Conservation (phyloP, 805 yeast species). For the Starmerella gropengiesseri region DNA sequence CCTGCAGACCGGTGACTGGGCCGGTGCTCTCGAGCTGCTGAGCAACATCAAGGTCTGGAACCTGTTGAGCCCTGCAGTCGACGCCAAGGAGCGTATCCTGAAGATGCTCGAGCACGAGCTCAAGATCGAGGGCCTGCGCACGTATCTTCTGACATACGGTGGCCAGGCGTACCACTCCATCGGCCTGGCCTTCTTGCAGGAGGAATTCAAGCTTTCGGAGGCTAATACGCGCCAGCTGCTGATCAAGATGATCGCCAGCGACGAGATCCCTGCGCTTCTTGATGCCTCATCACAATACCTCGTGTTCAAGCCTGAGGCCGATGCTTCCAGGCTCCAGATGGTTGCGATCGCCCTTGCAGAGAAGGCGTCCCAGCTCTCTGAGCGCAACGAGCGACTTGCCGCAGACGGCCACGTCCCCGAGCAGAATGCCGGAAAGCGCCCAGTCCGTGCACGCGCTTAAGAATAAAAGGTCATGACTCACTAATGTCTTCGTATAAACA, state of each 20-base stretch:
- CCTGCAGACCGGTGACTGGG: constrained; percentile 85
- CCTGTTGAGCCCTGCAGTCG: constrained; percentile 53
- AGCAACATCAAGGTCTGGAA: constrained; percentile 77
- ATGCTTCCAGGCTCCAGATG: constrained; percentile 74
- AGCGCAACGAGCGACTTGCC: constrained; percentile 74
- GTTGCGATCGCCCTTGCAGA: constrained; percentile 77
- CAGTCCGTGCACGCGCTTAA: constrained; percentile 9
- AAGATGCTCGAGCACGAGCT: constrained; percentile 60
- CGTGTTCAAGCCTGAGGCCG: constrained; percentile 64
- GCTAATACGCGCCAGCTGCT: constrained; percentile 51
- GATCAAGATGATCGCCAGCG: constrained; percentile 62
- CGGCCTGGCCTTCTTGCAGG: constrained; percentile 53
- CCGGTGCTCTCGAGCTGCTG: constrained; percentile 58
- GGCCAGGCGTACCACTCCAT: constrained; percentile 56
- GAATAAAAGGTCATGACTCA: no score
- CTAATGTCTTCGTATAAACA: no score
- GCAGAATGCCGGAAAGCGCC: constrained; percentile 17
- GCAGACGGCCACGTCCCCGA: constrained; percentile 55
- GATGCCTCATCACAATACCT: constrained; percentile 55
- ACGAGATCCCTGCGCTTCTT: constrained; percentile 65
- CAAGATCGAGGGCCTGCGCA: constrained; percentile 82
- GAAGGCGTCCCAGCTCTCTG: constrained; percentile 63
- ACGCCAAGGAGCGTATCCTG: constrained; percentile 41
- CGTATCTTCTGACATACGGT: constrained; percentile 81
- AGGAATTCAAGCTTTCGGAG: constrained; percentile 52